Base-by-base conservation (phyloP, 2,329 filamentous ascomycete species). In the Parafenestella ontariensis region DNA sequence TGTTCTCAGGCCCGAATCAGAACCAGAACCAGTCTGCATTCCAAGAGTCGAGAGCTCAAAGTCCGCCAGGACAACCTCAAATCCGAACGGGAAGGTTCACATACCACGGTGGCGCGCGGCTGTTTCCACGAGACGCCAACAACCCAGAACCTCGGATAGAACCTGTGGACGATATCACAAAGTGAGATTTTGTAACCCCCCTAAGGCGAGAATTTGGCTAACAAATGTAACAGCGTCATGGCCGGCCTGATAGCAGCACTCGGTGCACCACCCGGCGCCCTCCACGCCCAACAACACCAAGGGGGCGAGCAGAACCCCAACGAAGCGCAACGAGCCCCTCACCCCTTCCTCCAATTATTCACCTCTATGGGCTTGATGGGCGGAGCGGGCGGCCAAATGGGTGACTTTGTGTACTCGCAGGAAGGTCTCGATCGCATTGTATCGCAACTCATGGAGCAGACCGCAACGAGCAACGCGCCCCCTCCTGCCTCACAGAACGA, bases 391-490 rank as follows among this genome's bases (percentile, higher is more conserved):
- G 77, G 73, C 13, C 67, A 71, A 15, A 81, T 85, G 54, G 91
- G 92, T 18, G 94, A 98, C 74, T 91, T 88, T 7, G 94, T 96
- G 1, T 96, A 94, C 73, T 89, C 90, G 0, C 91, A 98, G 76
- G 92, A 96, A 77, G 93, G 90, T 2, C 80, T 98, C 28, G 94
- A 99, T 72, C 86, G 89, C 29, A 91, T 98, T 61, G 89, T 99
- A 51, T 89, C 91, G 0, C 86, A 90, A 64, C 81, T 98, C 39
- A 95, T 97, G 88, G 94, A 97, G 64, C 86, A 91, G 55, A 89
- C 92, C 52, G 84, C 87, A 2, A 83, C 83, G 47, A 89, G 88
- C 1, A 91, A 89, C 62, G 94, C 91, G 0, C 89, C 92, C 0
- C 90, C 91, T 0, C 93, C 94, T 3, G 94, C 94, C 8, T 83